Conservation (phyloP, 768 basidiomycete species). For the Arthromyces matolae region DNA sequence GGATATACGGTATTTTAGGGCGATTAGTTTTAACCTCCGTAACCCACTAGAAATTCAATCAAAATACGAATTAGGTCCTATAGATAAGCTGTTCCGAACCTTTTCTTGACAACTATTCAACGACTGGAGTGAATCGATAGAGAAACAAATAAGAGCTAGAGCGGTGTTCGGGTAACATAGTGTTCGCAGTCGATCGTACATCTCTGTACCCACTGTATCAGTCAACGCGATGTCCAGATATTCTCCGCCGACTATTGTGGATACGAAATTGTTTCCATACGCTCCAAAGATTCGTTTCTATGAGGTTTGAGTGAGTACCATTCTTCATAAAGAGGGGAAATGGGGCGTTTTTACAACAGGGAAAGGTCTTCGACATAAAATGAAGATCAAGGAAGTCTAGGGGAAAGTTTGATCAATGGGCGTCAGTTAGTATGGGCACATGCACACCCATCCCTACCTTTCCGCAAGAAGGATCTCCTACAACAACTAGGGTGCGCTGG, state of each 20-base stretch:
- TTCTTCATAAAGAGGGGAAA: neutral
- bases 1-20: conserved; percentile 86
- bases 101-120: conserved; percentile 99
- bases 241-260: conserved; percentile 97
- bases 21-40: conserved; percentile 98
- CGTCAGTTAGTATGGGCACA: neutral
- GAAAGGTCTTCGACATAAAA: conserved; percentile 8
- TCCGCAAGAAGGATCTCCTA: conserved; percentile 96
- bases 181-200: conserved; percentile 97
- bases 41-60: conserved; percentile 72
- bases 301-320: neutral
- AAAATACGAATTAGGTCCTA: neutral
- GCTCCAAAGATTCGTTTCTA: conserved; percentile 99
- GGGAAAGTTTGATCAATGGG: neutral
- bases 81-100: conserved; percentile 42
- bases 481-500: no score
- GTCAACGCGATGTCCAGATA: conserved; percentile 97
- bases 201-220: conserved; percentile 99
- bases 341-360: neutral
- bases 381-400: conserved; percentile 6
- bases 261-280: conserved; percentile 99
- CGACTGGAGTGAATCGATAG: conserved; percentile 95
- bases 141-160: conserved; percentile 98
- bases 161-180: conserved; percentile 99
- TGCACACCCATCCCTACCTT: conserved; percentile 60